A percentile compares a stretch with the other conserved stretches of the same genome.
Conservation (phyloP, 225 moss, liverwort and hornwort species). For the Pseudoscleropodium purum region DNA sequence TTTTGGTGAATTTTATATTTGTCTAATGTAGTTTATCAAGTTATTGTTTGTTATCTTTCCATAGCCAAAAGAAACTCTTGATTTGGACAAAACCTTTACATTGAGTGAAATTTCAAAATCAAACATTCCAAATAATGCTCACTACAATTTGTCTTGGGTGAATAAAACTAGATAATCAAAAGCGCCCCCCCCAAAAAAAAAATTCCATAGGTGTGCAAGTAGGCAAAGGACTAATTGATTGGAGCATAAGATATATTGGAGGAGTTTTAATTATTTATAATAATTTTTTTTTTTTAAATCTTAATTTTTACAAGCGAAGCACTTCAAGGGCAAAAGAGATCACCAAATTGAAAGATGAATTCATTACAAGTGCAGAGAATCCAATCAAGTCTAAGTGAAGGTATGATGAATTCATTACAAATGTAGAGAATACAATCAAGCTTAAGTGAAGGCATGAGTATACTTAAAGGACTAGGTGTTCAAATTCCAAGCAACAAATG, state of each 20-base stretch:
- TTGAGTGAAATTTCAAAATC: not conserved
- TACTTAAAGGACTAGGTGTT: too few relatives aligned
- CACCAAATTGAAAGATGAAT: not conserved
- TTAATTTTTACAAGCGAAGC: not conserved
- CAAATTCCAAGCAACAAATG: too few relatives aligned
- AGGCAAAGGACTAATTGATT: not conserved
- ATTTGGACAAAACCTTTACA: not conserved
- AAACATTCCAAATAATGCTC: not conserved
- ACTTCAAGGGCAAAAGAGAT: not conserved
- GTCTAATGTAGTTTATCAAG: not conserved
- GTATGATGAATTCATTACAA: not conserved
- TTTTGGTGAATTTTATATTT: not conserved
- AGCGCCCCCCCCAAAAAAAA: too few relatives aligned
- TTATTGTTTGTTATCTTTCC: not conserved
- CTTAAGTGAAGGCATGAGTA: too few relatives aligned
- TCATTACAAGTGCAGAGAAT: not conserved
- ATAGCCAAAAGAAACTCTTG: not conserved
- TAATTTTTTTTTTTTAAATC: too few relatives aligned
- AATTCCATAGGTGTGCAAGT: not conserved
- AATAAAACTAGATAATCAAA: too few relatives aligned
- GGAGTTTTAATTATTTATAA: not conserved
- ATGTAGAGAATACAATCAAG: not conserved
- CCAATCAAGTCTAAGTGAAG: not conserved
- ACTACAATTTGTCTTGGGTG: accelerated
- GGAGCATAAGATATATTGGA: not conserved